Conservation (phyloP, 495 filamentous ascomycete genomes). For the Aspergillus haitiensis region DNA sequence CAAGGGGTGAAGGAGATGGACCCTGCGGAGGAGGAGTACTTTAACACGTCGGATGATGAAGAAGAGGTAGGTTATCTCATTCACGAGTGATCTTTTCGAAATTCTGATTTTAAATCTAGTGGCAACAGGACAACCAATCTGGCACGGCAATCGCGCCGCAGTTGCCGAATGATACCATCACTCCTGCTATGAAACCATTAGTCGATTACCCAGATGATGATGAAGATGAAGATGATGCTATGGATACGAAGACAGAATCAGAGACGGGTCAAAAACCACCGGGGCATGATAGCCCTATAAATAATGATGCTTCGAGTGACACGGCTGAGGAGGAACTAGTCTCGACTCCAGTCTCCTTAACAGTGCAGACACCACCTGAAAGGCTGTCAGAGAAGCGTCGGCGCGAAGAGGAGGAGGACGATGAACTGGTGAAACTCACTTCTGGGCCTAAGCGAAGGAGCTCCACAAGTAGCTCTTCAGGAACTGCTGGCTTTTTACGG, state of each 20-base stretch:
- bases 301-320: slow-evolving; percentile 23
- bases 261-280: slow-evolving; percentile 25
- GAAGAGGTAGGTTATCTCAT: slow-evolving; percentile 59
- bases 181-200: slow-evolving; percentile 67
- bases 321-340: slow-evolving; percentile 28
- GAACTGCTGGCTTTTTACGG: slow-evolving; percentile 36
- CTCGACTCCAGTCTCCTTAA: slow-evolving; percentile 33
- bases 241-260: slow-evolving; percentile 48
- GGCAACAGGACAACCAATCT: slow-evolving; percentile 35
- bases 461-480: slow-evolving; percentile 42
- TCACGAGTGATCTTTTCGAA: not conserved
- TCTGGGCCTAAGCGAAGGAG: slow-evolving; percentile 65
- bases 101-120: slow-evolving; percentile 30
- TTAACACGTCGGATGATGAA: slow-evolving; percentile 86
- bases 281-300: slow-evolving; percentile 19
- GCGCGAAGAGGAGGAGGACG: slow-evolving; percentile 84
- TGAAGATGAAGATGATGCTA: slow-evolving; percentile 64
- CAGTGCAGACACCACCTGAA: slow-evolving; percentile 58
- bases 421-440: slow-evolving; percentile 73
- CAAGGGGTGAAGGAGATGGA: slow-evolving; percentile 83
- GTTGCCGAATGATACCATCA: slow-evolving; percentile 44
- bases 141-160: slow-evolving; percentile 25
- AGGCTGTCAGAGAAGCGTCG: slow-evolving; percentile 87
- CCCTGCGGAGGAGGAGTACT: slow-evolving; percentile 87
- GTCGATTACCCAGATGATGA: slow-evolving; percentile 94